A percentile compares a stretch with the other conserved stretches of the same genome.
These are phyloP conservation scores for Pleomassaria siparia DNA, from an alignment of 2,329 filamentous ascomycete species.

Conservation along the genomic window DNA sequence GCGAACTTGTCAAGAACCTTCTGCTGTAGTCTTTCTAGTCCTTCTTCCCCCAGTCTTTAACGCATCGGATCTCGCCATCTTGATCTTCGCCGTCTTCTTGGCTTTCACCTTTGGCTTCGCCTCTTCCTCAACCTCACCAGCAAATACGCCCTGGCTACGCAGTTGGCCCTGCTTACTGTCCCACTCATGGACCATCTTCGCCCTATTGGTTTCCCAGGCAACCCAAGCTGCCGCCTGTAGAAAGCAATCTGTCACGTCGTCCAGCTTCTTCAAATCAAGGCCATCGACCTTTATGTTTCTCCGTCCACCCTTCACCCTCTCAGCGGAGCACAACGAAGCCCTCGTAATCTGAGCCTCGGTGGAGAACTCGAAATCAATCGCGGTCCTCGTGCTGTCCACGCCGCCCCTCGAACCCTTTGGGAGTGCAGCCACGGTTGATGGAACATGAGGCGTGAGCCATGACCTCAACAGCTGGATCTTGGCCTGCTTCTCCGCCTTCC, in stretches of 20 bases:
- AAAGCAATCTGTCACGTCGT: constrained; percentile 79
- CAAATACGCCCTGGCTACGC: background rate
- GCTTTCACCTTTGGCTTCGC: background rate
- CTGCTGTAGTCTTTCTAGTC: no score
- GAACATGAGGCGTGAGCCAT: constrained; percentile 23
- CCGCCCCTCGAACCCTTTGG: background rate
- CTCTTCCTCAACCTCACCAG: background rate
- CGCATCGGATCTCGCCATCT: background rate
- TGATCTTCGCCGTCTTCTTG: background rate
- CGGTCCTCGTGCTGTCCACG: background rate
- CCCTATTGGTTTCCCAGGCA: constrained; percentile 67
- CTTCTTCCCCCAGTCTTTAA: no score
- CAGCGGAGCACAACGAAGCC: constrained; percentile 38
- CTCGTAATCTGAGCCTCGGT: constrained; percentile 41
- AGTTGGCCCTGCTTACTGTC: constrained; percentile 1
- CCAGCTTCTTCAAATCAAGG: constrained; percentile 59
- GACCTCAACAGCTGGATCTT: constrained; percentile 64
- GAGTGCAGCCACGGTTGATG: background rate
- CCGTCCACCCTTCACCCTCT: constrained; percentile 3
- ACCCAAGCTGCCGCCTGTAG: constrained; percentile 77
- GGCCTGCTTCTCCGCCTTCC: constrained; percentile 54
- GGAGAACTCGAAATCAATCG: constrained; percentile 28
- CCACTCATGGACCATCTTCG: constrained; percentile 15
- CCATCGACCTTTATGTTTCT: constrained; percentile 11
- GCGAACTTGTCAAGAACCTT: no score